phyloP scores from a whole-genome alignment of 495 filamentous ascomycete species.

The Podospora comata region DNA sequence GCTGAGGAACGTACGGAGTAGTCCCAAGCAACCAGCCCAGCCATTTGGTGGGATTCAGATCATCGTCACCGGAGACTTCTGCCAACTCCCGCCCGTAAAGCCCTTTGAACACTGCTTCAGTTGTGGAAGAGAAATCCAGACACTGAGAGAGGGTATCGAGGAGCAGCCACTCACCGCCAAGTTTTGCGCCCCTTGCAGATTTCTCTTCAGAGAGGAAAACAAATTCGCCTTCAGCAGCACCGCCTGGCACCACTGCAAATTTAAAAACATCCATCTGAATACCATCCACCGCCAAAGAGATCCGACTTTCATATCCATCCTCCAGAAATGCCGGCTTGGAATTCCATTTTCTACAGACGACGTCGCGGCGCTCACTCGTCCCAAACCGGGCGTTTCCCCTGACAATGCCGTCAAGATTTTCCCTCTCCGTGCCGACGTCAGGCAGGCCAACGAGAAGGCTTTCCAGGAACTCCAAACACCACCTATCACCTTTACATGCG shows the following conservation, averaged over 20 bases:
- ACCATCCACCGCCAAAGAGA: conserved; percentile 4
- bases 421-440: background rate
- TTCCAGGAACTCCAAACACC: background rate
- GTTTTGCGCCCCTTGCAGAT: background rate
- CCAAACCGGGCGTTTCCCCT: no score
- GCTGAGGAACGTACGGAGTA: conserved; percentile 48
- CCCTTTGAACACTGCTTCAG: conserved; percentile 1
- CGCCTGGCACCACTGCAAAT: background rate
- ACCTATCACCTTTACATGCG: background rate
- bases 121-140: background rate
- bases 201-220: background rate
- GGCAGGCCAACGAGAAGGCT: background rate
- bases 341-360: background rate
- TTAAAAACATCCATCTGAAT: background rate
- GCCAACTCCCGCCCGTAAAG: conserved; percentile 64
- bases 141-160: background rate
- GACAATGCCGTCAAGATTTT: background rate
- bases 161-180: background rate
- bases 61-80: conserved; percentile 93
- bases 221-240: background rate
- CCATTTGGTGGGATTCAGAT: conserved; percentile 87
- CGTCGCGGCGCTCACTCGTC: background rate
- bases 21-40: conserved; percentile 24
- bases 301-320: background rate
- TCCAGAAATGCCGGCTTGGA: no score